Evolutionary conservation across 2,329 filamentous ascomycete genomes (phyloP).

Genomic region (Botrytis galanthina): DNA sequence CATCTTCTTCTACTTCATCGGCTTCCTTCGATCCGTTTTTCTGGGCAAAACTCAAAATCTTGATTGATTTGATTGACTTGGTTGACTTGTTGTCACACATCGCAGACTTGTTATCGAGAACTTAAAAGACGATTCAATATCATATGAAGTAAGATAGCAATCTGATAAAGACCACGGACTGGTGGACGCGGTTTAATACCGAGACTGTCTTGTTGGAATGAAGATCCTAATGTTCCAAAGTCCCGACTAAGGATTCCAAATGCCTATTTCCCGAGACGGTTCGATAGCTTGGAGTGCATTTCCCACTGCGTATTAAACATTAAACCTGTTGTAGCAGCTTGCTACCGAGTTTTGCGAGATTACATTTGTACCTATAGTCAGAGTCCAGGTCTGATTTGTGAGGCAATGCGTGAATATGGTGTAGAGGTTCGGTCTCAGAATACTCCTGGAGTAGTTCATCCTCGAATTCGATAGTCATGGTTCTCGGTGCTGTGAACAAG

Average conservation of each 20-base stretch:
- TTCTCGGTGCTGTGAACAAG: background rate
- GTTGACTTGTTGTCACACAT: background rate
- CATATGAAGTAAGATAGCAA: background rate
- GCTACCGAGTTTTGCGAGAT: background rate
- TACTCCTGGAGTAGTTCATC: background rate
- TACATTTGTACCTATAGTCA: background rate
- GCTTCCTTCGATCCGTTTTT: constrained; percentile 1
- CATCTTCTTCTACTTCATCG: constrained; percentile 6
- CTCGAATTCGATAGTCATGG: background rate
- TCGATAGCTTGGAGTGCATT: background rate
- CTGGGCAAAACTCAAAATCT: background rate
- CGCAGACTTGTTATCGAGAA: background rate
- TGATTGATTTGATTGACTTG: background rate
- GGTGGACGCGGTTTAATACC: background rate
- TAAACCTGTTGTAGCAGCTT: background rate
- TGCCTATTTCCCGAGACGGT: background rate
- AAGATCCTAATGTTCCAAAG: background rate
- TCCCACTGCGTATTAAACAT: background rate
- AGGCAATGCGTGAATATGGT: background rate
- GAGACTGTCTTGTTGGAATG: background rate
- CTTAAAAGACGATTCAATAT: background rate
- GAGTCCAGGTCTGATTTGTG: background rate
- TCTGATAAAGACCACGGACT: background rate
- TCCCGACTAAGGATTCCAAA: background rate
- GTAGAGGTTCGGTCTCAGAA: background rate